Conservation (phyloP, 1,284 basidiomycete species). For the Ustilago vetiveriae region DNA sequence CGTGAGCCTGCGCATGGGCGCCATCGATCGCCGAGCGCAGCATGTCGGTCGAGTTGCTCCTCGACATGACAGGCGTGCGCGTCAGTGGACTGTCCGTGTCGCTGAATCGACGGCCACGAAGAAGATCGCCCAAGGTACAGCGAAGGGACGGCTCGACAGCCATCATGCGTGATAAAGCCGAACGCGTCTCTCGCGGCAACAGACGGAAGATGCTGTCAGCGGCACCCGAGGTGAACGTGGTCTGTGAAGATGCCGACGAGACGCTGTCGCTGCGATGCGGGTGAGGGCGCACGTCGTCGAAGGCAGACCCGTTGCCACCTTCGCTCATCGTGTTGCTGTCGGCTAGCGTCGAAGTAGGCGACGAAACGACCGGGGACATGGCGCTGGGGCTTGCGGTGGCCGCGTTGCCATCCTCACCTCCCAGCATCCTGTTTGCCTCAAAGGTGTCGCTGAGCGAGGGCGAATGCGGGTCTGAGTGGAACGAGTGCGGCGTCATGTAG, state of each 20-base stretch:
- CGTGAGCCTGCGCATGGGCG: slow-evolving; percentile 19
- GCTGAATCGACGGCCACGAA: slow-evolving; percentile 75
- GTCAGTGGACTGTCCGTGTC: slow-evolving; percentile 58
- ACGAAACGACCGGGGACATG: slow-evolving; percentile 38
- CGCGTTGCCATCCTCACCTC: slow-evolving; percentile 11
- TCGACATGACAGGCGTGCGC: slow-evolving; percentile 59
- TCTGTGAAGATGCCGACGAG: slow-evolving; percentile 73
- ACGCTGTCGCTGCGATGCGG: slow-evolving; percentile 52
- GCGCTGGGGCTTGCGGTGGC: slow-evolving; percentile 20
- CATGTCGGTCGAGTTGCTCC: slow-evolving; percentile 52
- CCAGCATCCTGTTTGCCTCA: slow-evolving; percentile 20
- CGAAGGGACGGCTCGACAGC: slow-evolving; percentile 86
- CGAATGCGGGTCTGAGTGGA: slow-evolving; percentile 44
- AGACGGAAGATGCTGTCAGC: slow-evolving; percentile 99
- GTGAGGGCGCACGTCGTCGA: slow-evolving; percentile 46
- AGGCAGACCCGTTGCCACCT: slow-evolving; percentile 13
- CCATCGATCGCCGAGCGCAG: slow-evolving; percentile 44
- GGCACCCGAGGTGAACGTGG: slow-evolving; percentile 81
- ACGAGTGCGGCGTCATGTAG: slow-evolving; percentile 58
- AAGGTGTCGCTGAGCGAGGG: slow-evolving; percentile 38
- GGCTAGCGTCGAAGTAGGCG: slow-evolving; percentile 41
- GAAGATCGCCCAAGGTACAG: slow-evolving; percentile 90
- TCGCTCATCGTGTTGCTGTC: slow-evolving; percentile 19
- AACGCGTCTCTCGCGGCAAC: slow-evolving; percentile 81
- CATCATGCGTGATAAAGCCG: slow-evolving; percentile 91